These are phyloP conservation scores for Sphagnum fallax DNA, from an alignment of 228 moss, liverwort and hornwort genomes.

Conservation along the genomic window DNA sequence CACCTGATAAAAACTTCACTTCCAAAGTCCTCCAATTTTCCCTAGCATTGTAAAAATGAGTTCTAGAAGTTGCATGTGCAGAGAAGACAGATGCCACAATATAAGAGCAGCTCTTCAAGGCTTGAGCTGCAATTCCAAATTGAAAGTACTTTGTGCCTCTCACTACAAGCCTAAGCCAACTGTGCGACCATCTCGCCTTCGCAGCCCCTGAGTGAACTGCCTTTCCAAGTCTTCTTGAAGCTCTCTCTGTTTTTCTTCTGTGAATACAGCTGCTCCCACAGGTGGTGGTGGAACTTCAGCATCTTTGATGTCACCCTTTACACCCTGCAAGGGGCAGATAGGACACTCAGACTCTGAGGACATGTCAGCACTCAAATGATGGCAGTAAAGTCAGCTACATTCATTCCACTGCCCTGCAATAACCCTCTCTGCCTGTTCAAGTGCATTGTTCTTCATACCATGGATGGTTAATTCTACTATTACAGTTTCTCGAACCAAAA, in stretches of 20 bases:
- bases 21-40: neutral
- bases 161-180: constrained; percentile 82
- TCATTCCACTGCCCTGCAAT: neutral
- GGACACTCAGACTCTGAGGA: constrained; percentile 62
- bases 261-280: constrained; percentile 50
- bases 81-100: neutral
- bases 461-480: neutral
- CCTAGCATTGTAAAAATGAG: neutral
- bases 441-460: too few species aligned
- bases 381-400: neutral
- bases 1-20: neutral
- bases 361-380: constrained; percentile 32
- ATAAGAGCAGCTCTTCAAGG: neutral
- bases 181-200: constrained; percentile 94
- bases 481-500: neutral
- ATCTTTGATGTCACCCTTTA: constrained; percentile 78
- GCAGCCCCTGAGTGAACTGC: constrained; percentile 85
- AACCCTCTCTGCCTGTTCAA: neutral
- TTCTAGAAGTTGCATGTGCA: neutral
- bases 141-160: neutral
- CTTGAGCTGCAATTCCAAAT: neutral
- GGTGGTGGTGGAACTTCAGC: constrained; percentile 55
- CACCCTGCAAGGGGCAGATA: constrained; percentile 74
- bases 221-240: constrained; percentile 94
- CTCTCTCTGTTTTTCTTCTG: constrained; percentile 87